Evolutionary conservation across 2,329 filamentous ascomycete genomes (phyloP).

Genomic region (Epichloe festucae): DNA sequence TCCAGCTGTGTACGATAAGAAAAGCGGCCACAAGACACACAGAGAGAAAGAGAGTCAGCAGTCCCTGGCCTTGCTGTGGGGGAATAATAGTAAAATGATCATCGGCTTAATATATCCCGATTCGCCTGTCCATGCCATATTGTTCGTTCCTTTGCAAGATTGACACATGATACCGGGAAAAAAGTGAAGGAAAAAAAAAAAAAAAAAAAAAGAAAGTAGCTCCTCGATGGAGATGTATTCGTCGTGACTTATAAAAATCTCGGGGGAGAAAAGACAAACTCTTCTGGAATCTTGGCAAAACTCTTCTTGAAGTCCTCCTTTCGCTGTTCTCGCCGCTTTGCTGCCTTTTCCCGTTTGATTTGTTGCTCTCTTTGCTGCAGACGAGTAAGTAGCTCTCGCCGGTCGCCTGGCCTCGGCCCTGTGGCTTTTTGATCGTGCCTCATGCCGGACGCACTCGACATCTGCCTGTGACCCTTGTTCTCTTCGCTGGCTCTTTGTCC

Average conservation of each 20-base stretch:
- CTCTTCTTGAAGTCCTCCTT: background rate
- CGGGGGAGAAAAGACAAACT: background rate
- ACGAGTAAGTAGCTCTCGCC: conserved; percentile 7
- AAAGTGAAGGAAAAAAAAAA: background rate
- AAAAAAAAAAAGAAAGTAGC: background rate
- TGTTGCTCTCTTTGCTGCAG: conserved; percentile 1
- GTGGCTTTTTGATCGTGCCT: conserved; percentile 8
- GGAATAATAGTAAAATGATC: background rate
- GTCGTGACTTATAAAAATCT: background rate
- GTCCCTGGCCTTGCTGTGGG: no score
- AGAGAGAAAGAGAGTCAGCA: no score
- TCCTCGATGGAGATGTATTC: background rate
- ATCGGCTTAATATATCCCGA: background rate
- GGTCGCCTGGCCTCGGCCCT: conserved; percentile 12
- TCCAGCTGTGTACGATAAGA: no score
- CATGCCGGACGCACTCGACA: conserved; percentile 3
- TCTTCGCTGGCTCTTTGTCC: conserved; percentile 3
- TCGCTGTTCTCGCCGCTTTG: conserved; percentile 2
- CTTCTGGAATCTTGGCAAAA: background rate
- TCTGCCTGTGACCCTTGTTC: background rate
- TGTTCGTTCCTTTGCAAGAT: background rate
- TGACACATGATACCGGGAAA: background rate
- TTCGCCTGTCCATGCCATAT: background rate
- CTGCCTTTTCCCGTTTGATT: conserved; percentile 1
- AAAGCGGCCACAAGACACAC: no score